Evolutionary conservation across 1,284 basidiomycete genomes (phyloP), one percentile per base, ranked within the genome.

Genomic region (Schizophyllum amplum): DNA sequence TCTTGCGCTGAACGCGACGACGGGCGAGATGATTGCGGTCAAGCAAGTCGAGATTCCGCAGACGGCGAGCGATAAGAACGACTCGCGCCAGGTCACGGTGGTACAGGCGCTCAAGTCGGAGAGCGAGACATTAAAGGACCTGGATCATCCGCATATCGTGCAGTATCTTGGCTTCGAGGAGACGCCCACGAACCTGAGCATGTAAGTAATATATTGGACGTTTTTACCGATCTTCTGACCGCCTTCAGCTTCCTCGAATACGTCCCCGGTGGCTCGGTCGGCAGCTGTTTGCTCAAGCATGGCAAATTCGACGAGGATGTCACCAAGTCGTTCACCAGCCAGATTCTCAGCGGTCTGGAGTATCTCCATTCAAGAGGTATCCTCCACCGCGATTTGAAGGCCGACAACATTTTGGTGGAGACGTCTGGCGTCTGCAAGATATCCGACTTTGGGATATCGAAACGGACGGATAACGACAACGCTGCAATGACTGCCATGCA

Each of bases 21-120:
- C 95, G 0, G 96, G 96, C 57, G 96, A 99, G 72, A 96, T 98
- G 91, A 95, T 99, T 65, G 97, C 97, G 5, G 97, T 99, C 63
- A 99, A 99, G 73, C 97, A 99, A 73, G 97, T 99, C 53, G 96
- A 98, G 71, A 81, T 96, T 58, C 95, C 96, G 1, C 84, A 86
- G 53, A 96, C 94, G 1, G 84, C 87, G 13, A 90, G 87, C 64
- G 96, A 99, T 73, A 90, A 88, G 68, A 87, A 86, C 64, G 94
- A 98, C 68, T 79, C 82, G 23, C 82, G 94, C 15, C 95, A 98
- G 67, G 77, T 84, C 55, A 83, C 82, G 46, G 87, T 96, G 59
- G 91, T 99, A 55, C 89, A 95, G 61, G 94, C 95, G 0, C 75
- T 99, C 61, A 92, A 94, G 70, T 82, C 89, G 61, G 97, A 99